Percentiles rank a stretch among this genome's conserved stretches.
Conservation (phyloP, 352 stramenopile genomes). For the Phytopythium aichiense region DNA sequence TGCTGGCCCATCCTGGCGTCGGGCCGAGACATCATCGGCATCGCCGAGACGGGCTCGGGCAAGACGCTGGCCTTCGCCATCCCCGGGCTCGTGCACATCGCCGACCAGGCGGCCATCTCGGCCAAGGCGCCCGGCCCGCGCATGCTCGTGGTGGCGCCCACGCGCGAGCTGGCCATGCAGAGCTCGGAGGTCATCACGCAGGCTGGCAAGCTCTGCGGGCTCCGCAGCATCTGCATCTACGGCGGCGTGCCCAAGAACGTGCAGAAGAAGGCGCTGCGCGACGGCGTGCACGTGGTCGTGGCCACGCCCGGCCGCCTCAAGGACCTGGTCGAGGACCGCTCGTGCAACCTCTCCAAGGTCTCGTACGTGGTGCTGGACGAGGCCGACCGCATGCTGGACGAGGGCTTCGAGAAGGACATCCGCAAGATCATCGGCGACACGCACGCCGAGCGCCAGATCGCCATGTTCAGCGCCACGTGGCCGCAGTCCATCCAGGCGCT, state of each 20-base stretch:
- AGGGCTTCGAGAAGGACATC: constrained; percentile 95
- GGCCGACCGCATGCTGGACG: constrained; percentile 92
- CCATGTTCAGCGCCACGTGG: constrained; percentile 98
- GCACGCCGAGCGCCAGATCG: constrained; percentile 89
- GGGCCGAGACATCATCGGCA: constrained; percentile 87
- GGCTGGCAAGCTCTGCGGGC: constrained; percentile 82
- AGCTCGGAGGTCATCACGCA: constrained; percentile 90
- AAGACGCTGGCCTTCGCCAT: constrained; percentile 98
- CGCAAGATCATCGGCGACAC: constrained; percentile 81
- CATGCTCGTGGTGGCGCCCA: constrained; percentile 94
- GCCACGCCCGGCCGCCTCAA: constrained; percentile 95
- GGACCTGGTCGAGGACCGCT: constrained; percentile 83
- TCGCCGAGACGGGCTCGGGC: constrained; percentile 92
- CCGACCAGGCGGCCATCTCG: constrained; percentile 50
- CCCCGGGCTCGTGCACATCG: constrained; percentile 89
- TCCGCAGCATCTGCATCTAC: constrained; percentile 93
- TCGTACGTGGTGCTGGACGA: constrained; percentile 96
- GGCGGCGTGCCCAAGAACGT: constrained; percentile 94
- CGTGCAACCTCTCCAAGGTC: constrained; percentile 84
- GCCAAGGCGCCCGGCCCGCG: constrained; percentile 61
- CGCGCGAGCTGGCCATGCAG: constrained; percentile 94
- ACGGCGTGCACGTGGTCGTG: constrained; percentile 92
- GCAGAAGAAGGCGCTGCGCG: constrained; percentile 88
- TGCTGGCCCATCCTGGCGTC: constrained; percentile 92
- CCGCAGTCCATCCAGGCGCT: constrained; percentile 95